These are phyloP conservation scores for Smallanthus sonchifolius DNA, from an alignment of 129 eudicot genomes.

Conservation along the genomic window DNA sequence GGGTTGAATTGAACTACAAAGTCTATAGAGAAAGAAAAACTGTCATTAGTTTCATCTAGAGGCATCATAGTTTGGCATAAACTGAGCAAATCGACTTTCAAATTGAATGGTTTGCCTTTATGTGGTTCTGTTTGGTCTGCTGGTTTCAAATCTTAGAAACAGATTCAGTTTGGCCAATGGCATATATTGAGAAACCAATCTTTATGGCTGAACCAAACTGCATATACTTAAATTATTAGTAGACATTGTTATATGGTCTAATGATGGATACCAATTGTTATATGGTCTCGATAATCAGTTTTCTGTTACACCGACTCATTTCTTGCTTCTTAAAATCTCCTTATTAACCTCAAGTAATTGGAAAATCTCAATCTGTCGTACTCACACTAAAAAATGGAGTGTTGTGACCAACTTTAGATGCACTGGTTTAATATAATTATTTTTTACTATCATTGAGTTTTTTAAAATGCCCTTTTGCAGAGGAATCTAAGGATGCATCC, in stretches of 20 bases:
- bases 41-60: neutral
- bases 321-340: neutral
- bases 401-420: neutral
- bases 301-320: neutral
- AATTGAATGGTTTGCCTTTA: neutral
- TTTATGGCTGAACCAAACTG: neutral
- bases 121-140: neutral
- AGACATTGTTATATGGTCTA: neutral
- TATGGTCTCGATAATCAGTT: neutral
- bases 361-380: neutral
- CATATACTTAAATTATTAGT: neutral
- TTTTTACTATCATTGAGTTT: neutral
- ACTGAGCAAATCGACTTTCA: neutral
- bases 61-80: neutral
- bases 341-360: neutral
- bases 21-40: neutral
- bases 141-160: neutral
- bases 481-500: slow-evolving; percentile 66
- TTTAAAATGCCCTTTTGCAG: slow-evolving; percentile 24
- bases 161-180: neutral
- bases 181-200: neutral
- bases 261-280: neutral
- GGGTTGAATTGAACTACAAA: neutral
- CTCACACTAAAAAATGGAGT: neutral
- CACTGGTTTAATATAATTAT: neutral